Base-by-base conservation (phyloP, 768 basidiomycete species). In the Cytidiella melzeri region DNA sequence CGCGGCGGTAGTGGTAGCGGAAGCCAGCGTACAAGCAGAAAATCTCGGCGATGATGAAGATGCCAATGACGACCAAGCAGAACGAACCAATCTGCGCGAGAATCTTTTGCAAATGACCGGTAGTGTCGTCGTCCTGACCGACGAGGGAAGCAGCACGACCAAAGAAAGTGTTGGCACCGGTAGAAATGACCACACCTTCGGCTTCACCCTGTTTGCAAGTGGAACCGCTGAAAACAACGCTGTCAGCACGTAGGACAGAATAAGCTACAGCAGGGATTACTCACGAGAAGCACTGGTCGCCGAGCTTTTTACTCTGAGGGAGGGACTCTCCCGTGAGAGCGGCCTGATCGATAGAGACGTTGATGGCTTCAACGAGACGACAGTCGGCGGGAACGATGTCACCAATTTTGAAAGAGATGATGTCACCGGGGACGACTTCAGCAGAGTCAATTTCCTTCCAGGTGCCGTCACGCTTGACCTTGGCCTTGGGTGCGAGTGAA, bases 131-230 rank as follows among this genome's bases (percentile, higher is more conserved):
- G 66, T 97, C 95, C 64, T 91, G 88, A 24, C 95, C 95, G 64
- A 98, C 95, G 45, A 98, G 87, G 41, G 92, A 92, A 19, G 95
- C 95, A 47, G 95, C 94, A 62, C 95, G 93, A 73, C 94, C 95
- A 75, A 98, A 97, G 83, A 98, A 98, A 49, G 91, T 92, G 75
- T 98, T 97, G 72, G 85, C 77, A 67, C 95, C 95, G 53, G 95
- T 98, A 55, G 93, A 94, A 69, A 98, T 98, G 61, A 98, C 93
- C 43, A 97, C 87, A 68, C 93, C 95, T 73, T 98, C 95, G 21
- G 94, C 94, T 69, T 98, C 95, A 73, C 95, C 95, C 73, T 95
- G 92, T 69, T 98, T 97, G 69, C 95, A 97, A 48, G 93, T 97
- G 36, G 95, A 98, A 60, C 94, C 94, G 47, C 90, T 92, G 51